These are phyloP conservation scores for Aureobasidium sp. DNA, from an alignment of 2,329 filamentous ascomycete genomes.

Conservation along the genomic window DNA sequence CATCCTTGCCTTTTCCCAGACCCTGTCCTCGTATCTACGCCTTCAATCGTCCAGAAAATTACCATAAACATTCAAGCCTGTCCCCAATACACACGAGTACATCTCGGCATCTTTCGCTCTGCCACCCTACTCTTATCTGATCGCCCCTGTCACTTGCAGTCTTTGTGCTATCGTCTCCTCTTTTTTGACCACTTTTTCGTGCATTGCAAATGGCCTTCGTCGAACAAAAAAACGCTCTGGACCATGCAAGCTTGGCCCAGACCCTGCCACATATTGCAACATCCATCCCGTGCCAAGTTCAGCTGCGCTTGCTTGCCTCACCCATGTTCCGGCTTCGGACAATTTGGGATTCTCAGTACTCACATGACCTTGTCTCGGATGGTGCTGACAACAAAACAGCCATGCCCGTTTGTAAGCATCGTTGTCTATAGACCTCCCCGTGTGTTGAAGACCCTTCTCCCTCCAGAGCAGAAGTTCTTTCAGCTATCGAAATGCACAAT, in stretches of 20 bases:
- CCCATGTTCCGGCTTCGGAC: background rate
- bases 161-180: background rate
- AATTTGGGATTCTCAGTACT: background rate
- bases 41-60: background rate
- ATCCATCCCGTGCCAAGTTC: background rate
- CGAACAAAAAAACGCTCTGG: background rate
- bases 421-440: too few species aligned
- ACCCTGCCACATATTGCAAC: background rate
- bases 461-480: too few species aligned
- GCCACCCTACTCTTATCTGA: background rate
- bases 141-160: background rate
- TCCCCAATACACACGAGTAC: background rate
- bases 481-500: too few species aligned
- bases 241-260: background rate
- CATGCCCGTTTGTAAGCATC: background rate
- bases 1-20: background rate
- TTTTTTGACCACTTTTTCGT: background rate
- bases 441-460: too few species aligned
- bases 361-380: conserved; percentile 2
- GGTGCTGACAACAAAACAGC: background rate
- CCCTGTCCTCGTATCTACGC: background rate
- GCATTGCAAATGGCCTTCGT: background rate
- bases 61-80: background rate
- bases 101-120: background rate
- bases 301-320: background rate